Percentiles rank a stretch among this genome's conserved stretches.
Evolutionary conservation across 2,329 filamentous ascomycete genomes (phyloP).

Genomic region (Botrytis sinoallii): DNA sequence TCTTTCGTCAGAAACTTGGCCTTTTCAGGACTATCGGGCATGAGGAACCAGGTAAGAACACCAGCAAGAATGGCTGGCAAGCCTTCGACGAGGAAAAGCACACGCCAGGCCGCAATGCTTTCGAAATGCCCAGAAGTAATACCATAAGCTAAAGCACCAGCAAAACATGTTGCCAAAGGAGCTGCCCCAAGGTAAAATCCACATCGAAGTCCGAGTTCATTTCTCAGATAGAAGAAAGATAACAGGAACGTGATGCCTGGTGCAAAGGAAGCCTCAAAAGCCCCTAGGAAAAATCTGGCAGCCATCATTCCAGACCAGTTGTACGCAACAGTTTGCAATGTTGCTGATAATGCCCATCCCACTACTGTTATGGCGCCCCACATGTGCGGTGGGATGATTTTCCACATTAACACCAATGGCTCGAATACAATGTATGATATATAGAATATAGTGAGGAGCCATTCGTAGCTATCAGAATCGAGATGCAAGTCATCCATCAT

Average conservation of each 20-base stretch:
- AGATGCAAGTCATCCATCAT: constrained; percentile 51
- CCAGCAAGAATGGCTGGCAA: constrained; percentile 56
- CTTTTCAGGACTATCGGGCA: constrained; percentile 52
- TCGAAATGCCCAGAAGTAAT: constrained; percentile 59
- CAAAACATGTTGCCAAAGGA: constrained; percentile 66
- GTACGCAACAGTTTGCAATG: constrained; percentile 46
- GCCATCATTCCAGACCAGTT: constrained; percentile 39
- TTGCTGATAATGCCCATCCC: constrained; percentile 39
- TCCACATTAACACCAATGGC: constrained; percentile 41
- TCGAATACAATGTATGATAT: constrained; percentile 43
- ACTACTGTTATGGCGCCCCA: constrained; percentile 39
- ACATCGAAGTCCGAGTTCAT: constrained; percentile 67
- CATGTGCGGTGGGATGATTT: constrained; percentile 40
- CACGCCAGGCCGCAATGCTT: constrained; percentile 56
- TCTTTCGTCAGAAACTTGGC: constrained; percentile 48
- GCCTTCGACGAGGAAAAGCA: constrained; percentile 65
- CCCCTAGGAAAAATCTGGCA: constrained; percentile 41
- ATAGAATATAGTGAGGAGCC: constrained; percentile 43
- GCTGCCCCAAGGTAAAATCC: constrained; percentile 66
- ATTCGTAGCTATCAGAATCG: constrained; percentile 42
- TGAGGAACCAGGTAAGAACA: constrained; percentile 51
- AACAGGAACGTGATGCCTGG: constrained; percentile 44
- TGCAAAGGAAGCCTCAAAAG: constrained; percentile 40
- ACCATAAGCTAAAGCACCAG: constrained; percentile 64
- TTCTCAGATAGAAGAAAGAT: constrained; percentile 47